These are phyloP conservation scores for Globisporangium canariense DNA, from an alignment of 352 stramenopile species.

Conservation along the genomic window DNA sequence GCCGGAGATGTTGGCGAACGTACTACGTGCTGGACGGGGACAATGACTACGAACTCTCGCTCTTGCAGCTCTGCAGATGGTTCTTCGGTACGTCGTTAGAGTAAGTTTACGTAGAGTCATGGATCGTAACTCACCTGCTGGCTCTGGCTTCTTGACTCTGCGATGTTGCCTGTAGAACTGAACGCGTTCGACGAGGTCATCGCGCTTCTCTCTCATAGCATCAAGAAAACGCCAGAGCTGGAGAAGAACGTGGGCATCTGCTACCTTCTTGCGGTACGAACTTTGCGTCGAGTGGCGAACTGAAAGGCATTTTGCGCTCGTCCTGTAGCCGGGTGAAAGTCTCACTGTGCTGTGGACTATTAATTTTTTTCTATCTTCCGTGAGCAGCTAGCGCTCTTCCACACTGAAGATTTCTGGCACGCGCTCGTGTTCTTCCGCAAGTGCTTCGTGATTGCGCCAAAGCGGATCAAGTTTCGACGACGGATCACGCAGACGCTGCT, in stretches of 20 bases:
- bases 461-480: conserved; percentile 45
- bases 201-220: conserved; percentile 19
- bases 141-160: background rate
- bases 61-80: conserved; percentile 64
- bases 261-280: conserved; percentile 50
- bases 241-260: conserved; percentile 20
- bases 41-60: conserved; percentile 8
- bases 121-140: background rate
- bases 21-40: conserved; percentile 51
- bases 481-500: conserved; percentile 41
- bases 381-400: conserved; percentile 36
- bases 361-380: background rate
- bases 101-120: background rate
- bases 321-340: background rate
- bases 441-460: conserved; percentile 35
- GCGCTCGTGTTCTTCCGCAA: conserved; percentile 47
- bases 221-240: conserved; percentile 1
- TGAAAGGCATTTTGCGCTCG: background rate
- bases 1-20: conserved; percentile 37
- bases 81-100: conserved; percentile 49
- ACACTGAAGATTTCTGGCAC: conserved; percentile 33
- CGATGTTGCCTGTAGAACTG: conserved; percentile 25
- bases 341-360: background rate
- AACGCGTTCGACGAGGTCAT: conserved; percentile 27
- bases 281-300: background rate